Evolutionary conservation across 768 basidiomycete species (phyloP).

Genomic region (Sporobolomyces pararoseus): DNA sequence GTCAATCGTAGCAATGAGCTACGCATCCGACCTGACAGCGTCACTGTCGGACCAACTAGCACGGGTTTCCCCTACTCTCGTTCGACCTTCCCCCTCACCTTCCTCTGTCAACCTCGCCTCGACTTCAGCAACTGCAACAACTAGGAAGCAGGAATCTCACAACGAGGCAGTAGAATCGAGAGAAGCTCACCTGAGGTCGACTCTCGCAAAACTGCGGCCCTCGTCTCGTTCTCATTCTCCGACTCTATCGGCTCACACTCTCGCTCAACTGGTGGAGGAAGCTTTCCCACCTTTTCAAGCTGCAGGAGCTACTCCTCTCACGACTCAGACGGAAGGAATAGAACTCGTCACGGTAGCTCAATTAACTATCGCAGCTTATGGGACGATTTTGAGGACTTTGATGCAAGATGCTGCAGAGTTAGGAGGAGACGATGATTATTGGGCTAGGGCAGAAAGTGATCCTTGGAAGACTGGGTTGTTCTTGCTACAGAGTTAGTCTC

Average conservation of each 20-base stretch:
- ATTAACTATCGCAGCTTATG: constrained; percentile 20
- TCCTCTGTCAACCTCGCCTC: constrained; percentile 6
- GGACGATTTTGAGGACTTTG: constrained; percentile 47
- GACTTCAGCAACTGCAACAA: background rate
- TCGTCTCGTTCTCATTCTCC: constrained; percentile 1
- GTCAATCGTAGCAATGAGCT: constrained; percentile 4
- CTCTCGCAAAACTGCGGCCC: constrained; percentile 12
- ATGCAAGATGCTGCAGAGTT: constrained; percentile 65
- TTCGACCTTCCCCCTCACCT: constrained; percentile 4
- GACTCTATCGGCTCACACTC: constrained; percentile 4
- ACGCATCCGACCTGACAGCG: constrained; percentile 20
- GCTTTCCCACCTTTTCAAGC: constrained; percentile 37
- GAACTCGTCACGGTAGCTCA: constrained; percentile 36
- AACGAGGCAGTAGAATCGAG: background rate
- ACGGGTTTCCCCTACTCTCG: background rate
- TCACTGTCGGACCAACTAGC: constrained; percentile 4
- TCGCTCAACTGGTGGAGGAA: constrained; percentile 15
- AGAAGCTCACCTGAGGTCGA: background rate
- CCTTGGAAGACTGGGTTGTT: constrained; percentile 59
- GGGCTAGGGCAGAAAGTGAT: constrained; percentile 68
- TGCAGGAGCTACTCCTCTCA: background rate
- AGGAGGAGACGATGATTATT: constrained; percentile 79
- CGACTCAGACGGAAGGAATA: constrained; percentile 13
- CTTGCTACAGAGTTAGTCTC: constrained; percentile 69
- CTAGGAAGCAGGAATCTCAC: background rate